phyloP scores from a whole-genome alignment of 2,329 filamentous ascomycete genomes.

The Alternaria postmessia region DNA sequence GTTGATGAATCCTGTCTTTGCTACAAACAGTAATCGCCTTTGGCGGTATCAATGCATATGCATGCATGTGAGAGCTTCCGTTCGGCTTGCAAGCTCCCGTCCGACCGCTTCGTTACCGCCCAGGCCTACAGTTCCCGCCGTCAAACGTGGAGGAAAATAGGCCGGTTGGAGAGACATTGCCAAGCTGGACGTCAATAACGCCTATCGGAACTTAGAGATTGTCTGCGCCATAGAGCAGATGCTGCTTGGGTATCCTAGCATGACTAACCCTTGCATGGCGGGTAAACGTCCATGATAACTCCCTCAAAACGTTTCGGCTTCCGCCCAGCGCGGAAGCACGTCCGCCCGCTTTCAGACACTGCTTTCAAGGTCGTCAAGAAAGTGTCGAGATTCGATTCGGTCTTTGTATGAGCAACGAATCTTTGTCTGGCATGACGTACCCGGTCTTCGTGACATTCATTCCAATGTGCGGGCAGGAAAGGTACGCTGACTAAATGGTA shows the following conservation, averaged over 20 bases:
- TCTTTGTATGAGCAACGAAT: neutral
- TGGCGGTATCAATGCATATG: neutral
- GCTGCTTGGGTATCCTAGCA: conserved; percentile 2
- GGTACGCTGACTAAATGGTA: neutral
- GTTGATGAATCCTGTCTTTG: neutral
- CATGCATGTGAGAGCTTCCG: neutral
- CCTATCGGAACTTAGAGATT: conserved; percentile 11
- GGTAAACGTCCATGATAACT: neutral
- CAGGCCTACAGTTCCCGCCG: conserved; percentile 8
- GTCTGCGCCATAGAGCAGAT: conserved; percentile 1
- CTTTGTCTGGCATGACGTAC: no score
- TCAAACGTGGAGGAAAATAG: conserved; percentile 1
- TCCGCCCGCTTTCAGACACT: neutral
- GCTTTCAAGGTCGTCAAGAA: neutral
- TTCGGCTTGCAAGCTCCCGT: neutral
- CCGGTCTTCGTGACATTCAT: neutral
- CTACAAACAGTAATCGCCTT: neutral
- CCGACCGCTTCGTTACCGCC: neutral
- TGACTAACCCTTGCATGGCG: neutral
- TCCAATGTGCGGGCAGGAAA: neutral
- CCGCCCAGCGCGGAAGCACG: neutral
- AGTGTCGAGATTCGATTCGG: neutral
- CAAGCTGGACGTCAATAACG: conserved; percentile 12
- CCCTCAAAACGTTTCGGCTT: neutral
- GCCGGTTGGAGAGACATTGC: neutral